These are phyloP conservation scores for Coemansia asiatica DNA, from an alignment of 192 early-diverging fungal species.

Conservation along the genomic window DNA sequence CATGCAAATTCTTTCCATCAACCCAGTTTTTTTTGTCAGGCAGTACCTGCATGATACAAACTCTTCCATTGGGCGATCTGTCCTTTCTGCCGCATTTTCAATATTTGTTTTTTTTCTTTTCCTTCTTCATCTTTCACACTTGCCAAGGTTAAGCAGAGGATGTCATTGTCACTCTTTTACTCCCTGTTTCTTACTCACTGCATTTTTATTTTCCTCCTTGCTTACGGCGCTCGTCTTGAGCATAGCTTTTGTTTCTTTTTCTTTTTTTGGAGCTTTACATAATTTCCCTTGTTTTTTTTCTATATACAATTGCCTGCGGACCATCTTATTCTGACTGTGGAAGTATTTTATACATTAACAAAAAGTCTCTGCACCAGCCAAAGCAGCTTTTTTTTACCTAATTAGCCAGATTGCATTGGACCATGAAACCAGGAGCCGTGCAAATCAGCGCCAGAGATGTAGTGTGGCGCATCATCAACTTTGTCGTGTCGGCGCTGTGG, in stretches of 20 bases:
- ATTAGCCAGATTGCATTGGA: not conserved
- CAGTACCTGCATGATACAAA: not conserved
- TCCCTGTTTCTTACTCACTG: not conserved
- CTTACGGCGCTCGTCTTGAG: not conserved
- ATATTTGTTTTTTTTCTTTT: not conserved
- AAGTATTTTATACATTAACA: no score
- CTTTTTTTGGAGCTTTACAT: not conserved
- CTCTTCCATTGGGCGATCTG: not conserved
- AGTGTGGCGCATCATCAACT: constrained; percentile 46
- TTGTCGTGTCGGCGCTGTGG: constrained; percentile 47
- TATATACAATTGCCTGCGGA: not conserved
- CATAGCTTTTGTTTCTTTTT: not conserved
- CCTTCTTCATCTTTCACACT: not conserved
- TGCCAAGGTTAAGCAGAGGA: not conserved
- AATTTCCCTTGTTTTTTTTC: not conserved
- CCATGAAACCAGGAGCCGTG: constrained; percentile 13
- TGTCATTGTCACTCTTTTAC: not conserved
- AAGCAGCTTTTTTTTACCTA: not conserved
- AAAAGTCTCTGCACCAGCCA: not conserved
- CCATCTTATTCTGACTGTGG: not conserved
- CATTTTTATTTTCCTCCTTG: not conserved
- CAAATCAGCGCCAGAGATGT: constrained; percentile 11
- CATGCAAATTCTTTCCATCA: no score
- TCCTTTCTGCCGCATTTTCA: not conserved
- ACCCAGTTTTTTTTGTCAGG: not conserved